A percentile compares a stretch with the other conserved stretches of the same genome.
Conservation (phyloP, 2,329 filamentous ascomycete species). For the Stagonosporopsis vannaccii region DNA sequence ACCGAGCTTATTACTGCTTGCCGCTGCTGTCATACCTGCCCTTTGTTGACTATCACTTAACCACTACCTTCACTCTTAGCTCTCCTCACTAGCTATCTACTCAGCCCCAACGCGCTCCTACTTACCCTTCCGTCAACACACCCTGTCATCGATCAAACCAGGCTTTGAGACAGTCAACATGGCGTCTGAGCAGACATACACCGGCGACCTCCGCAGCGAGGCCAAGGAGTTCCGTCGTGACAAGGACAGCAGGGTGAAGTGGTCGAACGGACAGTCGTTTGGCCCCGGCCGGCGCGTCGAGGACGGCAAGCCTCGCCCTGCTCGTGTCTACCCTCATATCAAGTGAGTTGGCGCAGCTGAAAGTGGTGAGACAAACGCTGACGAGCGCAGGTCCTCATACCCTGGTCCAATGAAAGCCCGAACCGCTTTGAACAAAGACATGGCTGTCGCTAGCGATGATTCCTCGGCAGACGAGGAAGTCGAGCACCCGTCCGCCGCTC, state of each 20-base stretch:
- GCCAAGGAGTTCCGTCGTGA: slow-evolving; percentile 62
- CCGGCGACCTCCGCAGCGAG: slow-evolving; percentile 62
- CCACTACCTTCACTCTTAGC: slow-evolving; percentile 10
- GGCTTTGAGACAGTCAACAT: slow-evolving; percentile 40
- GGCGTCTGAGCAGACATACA: slow-evolving; percentile 57
- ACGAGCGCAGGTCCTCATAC: slow-evolving; percentile 27
- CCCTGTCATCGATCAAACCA: slow-evolving; percentile 16
- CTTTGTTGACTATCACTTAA: slow-evolving; percentile 20
- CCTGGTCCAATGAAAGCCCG: slow-evolving; percentile 45
- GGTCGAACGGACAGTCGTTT: slow-evolving; percentile 55
- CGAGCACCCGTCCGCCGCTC: slow-evolving; percentile 54
- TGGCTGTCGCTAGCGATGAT: slow-evolving; percentile 49
- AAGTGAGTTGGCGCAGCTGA: slow-evolving; percentile 33
- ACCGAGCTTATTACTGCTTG: slow-evolving; percentile 38
- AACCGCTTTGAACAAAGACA: slow-evolving; percentile 53
- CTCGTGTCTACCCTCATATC: slow-evolving; percentile 38
- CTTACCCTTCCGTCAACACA: slow-evolving; percentile 9
- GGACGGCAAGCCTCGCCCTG: slow-evolving; percentile 47
- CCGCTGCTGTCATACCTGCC: slow-evolving; percentile 23
- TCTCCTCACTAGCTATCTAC: slow-evolving; percentile 6
- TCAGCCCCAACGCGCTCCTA: slow-evolving; percentile 2
- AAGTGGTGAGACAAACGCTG: neutral
- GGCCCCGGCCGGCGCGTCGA: slow-evolving; percentile 48
- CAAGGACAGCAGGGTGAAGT: slow-evolving; percentile 59
- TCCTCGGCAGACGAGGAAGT: slow-evolving; percentile 56